Percentiles rank a stretch among this genome's conserved stretches.
Evolutionary conservation across 148 eudicot genomes (phyloP).

Genomic region (Amaranthus cruentus): DNA sequence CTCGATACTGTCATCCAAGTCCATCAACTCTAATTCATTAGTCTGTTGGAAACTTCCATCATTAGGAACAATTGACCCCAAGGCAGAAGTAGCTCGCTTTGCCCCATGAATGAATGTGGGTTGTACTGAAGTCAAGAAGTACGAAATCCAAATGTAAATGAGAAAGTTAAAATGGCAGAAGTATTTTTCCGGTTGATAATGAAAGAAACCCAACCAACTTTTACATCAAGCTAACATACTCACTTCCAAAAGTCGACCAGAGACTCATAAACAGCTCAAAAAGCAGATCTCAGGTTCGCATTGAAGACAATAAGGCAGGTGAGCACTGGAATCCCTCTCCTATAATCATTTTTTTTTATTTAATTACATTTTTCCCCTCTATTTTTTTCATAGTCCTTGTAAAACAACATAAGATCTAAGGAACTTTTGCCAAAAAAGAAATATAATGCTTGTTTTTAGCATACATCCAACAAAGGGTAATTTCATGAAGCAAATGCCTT

Average conservation of each 20-base stretch:
- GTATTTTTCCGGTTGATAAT: not conserved
- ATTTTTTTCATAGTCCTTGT: too few species aligned
- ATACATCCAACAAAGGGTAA: too few species aligned
- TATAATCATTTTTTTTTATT: too few species aligned
- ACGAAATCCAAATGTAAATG: constrained; percentile 13
- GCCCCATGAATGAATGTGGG: constrained; percentile 40
- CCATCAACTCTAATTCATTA: constrained; percentile 21
- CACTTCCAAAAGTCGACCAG: too few species aligned
- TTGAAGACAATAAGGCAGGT: not conserved
- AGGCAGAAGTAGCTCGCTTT: constrained; percentile 22
- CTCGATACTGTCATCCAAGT: constrained; percentile 18
- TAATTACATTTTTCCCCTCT: too few species aligned
- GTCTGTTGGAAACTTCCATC: constrained; percentile 24
- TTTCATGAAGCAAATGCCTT: too few species aligned
- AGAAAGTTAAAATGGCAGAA: not conserved
- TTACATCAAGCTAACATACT: not conserved
- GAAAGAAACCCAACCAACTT: not conserved
- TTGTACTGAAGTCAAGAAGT: constrained; percentile 42
- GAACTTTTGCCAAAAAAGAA: too few species aligned
- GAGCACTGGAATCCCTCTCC: too few species aligned
- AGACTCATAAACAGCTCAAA: too few species aligned
- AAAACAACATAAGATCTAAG: too few species aligned
- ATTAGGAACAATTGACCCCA: constrained; percentile 31
- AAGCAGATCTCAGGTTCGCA: not conserved
- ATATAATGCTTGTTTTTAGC: too few species aligned